Base-by-base conservation (phyloP, 1,284 basidiomycete genomes). In the Cryptococcus jaspeensis region DNA sequence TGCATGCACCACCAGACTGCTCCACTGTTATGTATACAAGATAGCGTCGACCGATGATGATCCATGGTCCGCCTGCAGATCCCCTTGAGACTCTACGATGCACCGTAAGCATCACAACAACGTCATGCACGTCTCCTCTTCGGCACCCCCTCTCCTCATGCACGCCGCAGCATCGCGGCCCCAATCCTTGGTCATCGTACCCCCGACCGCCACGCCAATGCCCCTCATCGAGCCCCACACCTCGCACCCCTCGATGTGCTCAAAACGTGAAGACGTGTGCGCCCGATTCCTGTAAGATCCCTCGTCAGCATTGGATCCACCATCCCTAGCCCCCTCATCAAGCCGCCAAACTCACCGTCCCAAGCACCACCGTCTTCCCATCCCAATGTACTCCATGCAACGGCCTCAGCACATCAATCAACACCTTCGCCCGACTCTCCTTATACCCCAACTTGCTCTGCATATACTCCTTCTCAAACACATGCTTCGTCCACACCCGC, bases 261-360 rank as follows among this genome's bases (percentile, higher is more conserved):
- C n/a, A n/a, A n/a, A 45, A 45, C 16, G 44, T 45, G 25, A 45
- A 45, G 20, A 45, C 28, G 28, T 45, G 44, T 23, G 44, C 44
- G 3, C 44, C 44, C 20, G 16, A 20, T 16, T 41, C 39, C 39
- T 41, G 20, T 16, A 16, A 11, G 15, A 2, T 7, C 8, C n/a
- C n/a, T n/a, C n/a, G 39, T 41, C 7, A 41, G 39, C 39, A 15
- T n/a, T 41, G 2, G n/a, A 8, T 20, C 39, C 15, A 15, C 39
- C 8, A 41, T 9, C 1, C 38, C 38, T n/a, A n/a, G n/a, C n/a
- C n/a, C n/a, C n/a, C n/a, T n/a, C n/a, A 40, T 40, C 38, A 40
- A 40, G 15, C 38, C 15, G 38, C 38, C 5, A 23, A 6, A 45
- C 44, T 45, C 16, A 23, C 44, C 44, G 28, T 25, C 9, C 44